These are phyloP conservation scores for Dactylella cylindrospora DNA, from an alignment of 2,329 filamentous ascomycete genomes.

Conservation along the genomic window DNA sequence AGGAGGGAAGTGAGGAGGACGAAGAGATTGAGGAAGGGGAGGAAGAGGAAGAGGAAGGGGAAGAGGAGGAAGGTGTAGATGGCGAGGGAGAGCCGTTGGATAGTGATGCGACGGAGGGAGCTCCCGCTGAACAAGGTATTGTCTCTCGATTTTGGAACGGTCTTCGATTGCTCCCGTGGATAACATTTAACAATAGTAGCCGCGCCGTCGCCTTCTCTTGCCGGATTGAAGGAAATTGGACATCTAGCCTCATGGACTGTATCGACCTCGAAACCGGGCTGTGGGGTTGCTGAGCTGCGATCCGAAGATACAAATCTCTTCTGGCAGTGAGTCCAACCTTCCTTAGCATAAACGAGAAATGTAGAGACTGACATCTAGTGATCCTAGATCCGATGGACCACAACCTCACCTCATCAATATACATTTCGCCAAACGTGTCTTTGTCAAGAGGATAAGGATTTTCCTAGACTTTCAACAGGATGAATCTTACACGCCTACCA, in stretches of 20 bases:
- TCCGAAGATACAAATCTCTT: constrained; percentile 71
- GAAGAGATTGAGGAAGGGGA: constrained; percentile 9
- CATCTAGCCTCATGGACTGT: constrained; percentile 82
- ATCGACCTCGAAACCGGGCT: constrained; percentile 77
- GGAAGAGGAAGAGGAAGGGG: constrained; percentile 12
- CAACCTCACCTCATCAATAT: constrained; percentile 81
- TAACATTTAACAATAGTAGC: constrained; percentile 15
- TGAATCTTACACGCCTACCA: constrained; percentile 94
- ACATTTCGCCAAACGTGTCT: constrained; percentile 80
- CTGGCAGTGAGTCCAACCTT: constrained; percentile 67
- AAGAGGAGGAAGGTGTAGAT: constrained; percentile 12
- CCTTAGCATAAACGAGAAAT: not conserved
- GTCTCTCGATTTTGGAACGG: not conserved
- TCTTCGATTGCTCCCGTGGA: no score
- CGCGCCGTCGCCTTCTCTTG: constrained; percentile 22
- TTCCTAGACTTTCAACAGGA: constrained; percentile 90
- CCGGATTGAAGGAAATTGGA: constrained; percentile 75
- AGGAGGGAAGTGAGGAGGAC: constrained; percentile 27
- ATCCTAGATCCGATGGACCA: constrained; percentile 71
- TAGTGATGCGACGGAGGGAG: constrained; percentile 11
- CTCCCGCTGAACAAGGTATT: constrained; percentile 22
- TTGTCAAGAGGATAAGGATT: constrained; percentile 74
- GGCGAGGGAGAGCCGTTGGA: constrained; percentile 10
- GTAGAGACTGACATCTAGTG: constrained; percentile 4
- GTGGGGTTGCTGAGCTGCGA: constrained; percentile 73